Evolutionary conservation across 2,329 filamentous ascomycete species (phyloP).

Genomic region (Lasiodiplodia citricola): DNA sequence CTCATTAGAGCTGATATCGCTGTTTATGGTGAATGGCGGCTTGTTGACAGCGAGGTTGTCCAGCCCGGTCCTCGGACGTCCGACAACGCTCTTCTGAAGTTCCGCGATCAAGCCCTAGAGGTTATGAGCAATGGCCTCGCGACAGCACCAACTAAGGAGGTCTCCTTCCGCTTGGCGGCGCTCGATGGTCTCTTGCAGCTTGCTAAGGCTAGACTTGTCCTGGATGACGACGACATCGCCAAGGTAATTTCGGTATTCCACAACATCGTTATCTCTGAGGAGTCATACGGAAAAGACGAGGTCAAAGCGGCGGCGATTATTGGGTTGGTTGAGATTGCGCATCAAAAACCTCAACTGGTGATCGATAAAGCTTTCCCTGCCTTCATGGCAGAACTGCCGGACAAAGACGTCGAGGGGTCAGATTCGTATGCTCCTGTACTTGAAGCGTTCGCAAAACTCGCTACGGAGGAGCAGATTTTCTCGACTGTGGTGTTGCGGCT

Average conservation of each 20-base stretch:
- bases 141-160: slow-evolving; percentile 53
- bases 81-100: slow-evolving; percentile 47
- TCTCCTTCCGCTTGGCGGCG: slow-evolving; percentile 55
- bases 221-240: slow-evolving; percentile 49
- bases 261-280: slow-evolving; percentile 65
- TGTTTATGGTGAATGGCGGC: slow-evolving; percentile 62
- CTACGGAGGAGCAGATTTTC: slow-evolving; percentile 66
- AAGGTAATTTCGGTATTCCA: slow-evolving; percentile 65
- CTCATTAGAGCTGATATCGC: slow-evolving; percentile 63
- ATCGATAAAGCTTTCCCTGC: slow-evolving; percentile 69
- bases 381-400: slow-evolving; percentile 68
- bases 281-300: slow-evolving; percentile 61
- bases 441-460: slow-evolving; percentile 69
- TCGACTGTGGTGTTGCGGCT: slow-evolving; percentile 67
- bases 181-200: slow-evolving; percentile 52
- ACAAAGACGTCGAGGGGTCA: slow-evolving; percentile 55
- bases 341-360: slow-evolving; percentile 65
- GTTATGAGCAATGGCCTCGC: slow-evolving; percentile 51
- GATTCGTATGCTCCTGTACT: slow-evolving; percentile 60
- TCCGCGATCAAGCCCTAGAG: slow-evolving; percentile 48
- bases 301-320: slow-evolving; percentile 64
- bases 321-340: slow-evolving; percentile 65
- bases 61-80: slow-evolving; percentile 30
- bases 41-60: slow-evolving; percentile 43
- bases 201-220: slow-evolving; percentile 46